These are phyloP conservation scores for Passalora sequoiae DNA, from an alignment of 2,329 filamentous ascomycete genomes.

Conservation along the genomic window DNA sequence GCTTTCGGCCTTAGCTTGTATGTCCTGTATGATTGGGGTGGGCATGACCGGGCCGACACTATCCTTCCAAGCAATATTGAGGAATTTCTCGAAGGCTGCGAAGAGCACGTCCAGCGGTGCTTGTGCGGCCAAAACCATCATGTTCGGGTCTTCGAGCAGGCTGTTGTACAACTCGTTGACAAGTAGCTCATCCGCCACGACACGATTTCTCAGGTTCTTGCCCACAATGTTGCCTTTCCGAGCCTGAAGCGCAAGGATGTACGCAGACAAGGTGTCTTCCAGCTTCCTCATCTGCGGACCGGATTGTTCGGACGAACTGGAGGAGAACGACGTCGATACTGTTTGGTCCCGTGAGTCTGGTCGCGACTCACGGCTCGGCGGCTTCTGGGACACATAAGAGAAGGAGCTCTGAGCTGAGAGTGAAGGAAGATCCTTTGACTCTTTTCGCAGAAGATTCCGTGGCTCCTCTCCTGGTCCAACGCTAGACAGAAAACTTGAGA, in stretches of 20 bases:
- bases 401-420: slow-evolving; percentile 23
- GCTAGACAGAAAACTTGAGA: slow-evolving; percentile 70
- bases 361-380: slow-evolving; percentile 34
- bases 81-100: slow-evolving; percentile 87
- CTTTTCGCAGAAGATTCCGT: slow-evolving; percentile 25
- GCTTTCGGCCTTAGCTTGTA: slow-evolving; percentile 63
- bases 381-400: slow-evolving; percentile 29
- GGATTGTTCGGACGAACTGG: slow-evolving; percentile 39
- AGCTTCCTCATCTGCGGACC: slow-evolving; percentile 63
- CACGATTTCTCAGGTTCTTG: slow-evolving; percentile 65
- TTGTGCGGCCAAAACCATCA: slow-evolving; percentile 69
- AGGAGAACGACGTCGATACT: slow-evolving; percentile 45
- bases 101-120: slow-evolving; percentile 79
- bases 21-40: slow-evolving; percentile 61
- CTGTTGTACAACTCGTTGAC: slow-evolving; percentile 90
- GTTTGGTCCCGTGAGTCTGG: slow-evolving; percentile 31
- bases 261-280: slow-evolving; percentile 80
- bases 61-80: slow-evolving; percentile 80
- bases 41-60: slow-evolving; percentile 82
- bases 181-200: slow-evolving; percentile 65
- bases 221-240: slow-evolving; percentile 84
- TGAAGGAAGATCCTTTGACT: slow-evolving; percentile 19
- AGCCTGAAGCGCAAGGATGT: slow-evolving; percentile 73
- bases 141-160: slow-evolving; percentile 75
- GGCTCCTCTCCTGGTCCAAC: slow-evolving; percentile 45